Evolutionary conservation across 805 yeast species (phyloP).

Genomic region (Wilhelminamyces savonicus): DNA sequence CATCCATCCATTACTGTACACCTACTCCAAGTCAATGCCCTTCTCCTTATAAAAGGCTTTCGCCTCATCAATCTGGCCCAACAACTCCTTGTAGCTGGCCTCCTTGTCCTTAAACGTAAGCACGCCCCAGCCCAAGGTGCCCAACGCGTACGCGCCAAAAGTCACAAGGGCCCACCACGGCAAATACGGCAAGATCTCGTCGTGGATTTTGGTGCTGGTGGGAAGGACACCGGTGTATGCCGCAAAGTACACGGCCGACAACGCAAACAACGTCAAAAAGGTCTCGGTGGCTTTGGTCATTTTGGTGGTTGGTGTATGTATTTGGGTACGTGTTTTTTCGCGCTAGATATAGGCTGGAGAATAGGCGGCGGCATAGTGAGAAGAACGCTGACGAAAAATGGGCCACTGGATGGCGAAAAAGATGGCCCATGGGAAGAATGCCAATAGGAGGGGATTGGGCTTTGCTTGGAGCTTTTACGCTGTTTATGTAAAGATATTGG

Average conservation of each 20-base stretch:
- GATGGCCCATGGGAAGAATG: too few species aligned
- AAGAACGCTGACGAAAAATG: too few species aligned
- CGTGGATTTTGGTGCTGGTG: constrained; percentile 37
- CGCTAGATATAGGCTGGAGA: too few species aligned
- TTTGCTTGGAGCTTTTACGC: too few species aligned
- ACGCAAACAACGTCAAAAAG: constrained; percentile 36
- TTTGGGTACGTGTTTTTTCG: too few species aligned
- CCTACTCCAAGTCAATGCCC: constrained; percentile 45
- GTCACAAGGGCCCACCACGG: constrained; percentile 68
- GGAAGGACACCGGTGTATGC: constrained; percentile 51
- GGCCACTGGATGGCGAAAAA: too few species aligned
- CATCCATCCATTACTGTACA: too few species aligned
- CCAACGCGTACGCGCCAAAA: constrained; percentile 65
- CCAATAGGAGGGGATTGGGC: too few species aligned
- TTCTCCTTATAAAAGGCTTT: constrained; percentile 48
- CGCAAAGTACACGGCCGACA: constrained; percentile 49
- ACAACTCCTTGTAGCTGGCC: constrained; percentile 56
- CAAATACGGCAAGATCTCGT: constrained; percentile 55
- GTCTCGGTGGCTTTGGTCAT: constrained; percentile 72
- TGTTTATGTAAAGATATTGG: too few species aligned
- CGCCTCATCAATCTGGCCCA: constrained; percentile 56
- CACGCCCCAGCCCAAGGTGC: constrained; percentile 63
- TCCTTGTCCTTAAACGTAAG: constrained; percentile 66
- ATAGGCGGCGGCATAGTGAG: too few species aligned
- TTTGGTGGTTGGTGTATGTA: too few species aligned